phyloP scores from a whole-genome alignment of 176 grass and related monocot genomes.

The Musa troglodytarum region DNA sequence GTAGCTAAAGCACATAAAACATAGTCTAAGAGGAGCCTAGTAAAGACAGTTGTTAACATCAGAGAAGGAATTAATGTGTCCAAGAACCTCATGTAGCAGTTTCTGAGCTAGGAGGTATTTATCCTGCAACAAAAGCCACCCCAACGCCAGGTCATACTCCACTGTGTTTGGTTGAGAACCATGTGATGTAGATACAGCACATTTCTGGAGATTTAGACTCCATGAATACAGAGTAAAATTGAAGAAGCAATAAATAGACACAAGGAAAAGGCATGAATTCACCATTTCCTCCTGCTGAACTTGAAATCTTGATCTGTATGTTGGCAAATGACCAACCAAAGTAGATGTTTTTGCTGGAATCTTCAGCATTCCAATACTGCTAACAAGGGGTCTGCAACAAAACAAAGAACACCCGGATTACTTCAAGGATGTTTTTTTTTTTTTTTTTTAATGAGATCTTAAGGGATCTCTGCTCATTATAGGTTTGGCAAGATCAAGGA shows the following conservation, averaged over 20 bases:
- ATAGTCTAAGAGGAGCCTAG: no score
- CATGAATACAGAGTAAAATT: background rate
- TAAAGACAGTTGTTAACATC: no score
- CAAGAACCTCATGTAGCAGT: constrained; percentile 38
- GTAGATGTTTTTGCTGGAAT: constrained; percentile 27
- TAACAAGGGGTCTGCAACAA: constrained; percentile 53
- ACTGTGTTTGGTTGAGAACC: constrained; percentile 87
- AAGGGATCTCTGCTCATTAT: no score
- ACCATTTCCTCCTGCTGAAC: constrained; percentile 59
- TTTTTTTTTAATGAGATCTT: no score
- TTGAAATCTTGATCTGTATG: constrained; percentile 25
- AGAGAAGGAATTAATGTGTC: no score
- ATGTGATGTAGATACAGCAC: constrained; percentile 70
- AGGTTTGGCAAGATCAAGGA: no score
- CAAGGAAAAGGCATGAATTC: background rate
- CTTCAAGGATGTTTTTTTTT: no score
- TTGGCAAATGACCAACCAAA: constrained; percentile 52
- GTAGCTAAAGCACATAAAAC: no score
- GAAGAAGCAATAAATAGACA: background rate
- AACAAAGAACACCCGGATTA: background rate
- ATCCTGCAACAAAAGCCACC: constrained; percentile 56
- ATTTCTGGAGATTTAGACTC: constrained; percentile 45
- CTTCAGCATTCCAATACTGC: constrained; percentile 76
- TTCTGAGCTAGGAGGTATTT: constrained; percentile 30
- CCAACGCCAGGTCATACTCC: constrained; percentile 68